These are phyloP conservation scores for Fusarium sacchari DNA, from an alignment of 2,329 filamentous ascomycete species.

Conservation along the genomic window DNA sequence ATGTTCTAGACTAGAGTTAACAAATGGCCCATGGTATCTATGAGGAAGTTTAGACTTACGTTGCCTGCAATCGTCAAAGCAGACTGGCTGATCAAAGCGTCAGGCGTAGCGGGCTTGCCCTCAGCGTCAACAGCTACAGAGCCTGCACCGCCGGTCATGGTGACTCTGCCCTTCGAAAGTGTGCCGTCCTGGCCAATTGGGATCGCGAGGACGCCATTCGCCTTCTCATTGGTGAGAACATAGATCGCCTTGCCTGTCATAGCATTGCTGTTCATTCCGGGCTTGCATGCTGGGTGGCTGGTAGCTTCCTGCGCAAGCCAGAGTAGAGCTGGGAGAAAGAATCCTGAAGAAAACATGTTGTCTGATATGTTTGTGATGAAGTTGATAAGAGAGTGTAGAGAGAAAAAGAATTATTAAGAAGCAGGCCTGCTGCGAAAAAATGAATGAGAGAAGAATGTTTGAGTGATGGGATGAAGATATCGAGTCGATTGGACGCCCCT, in stretches of 20 bases:
- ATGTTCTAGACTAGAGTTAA: constrained; percentile 51
- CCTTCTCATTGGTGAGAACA: constrained; percentile 63
- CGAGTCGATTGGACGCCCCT: neutral
- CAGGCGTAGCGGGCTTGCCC: constrained; percentile 55
- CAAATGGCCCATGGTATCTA: rapidly evolving
- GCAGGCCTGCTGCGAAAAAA: constrained; percentile 17
- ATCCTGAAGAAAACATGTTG: neutral
- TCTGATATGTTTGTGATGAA: neutral
- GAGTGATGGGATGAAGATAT: neutral
- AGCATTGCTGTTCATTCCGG: neutral
- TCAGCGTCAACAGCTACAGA: constrained; percentile 52
- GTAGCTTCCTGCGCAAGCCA: neutral
- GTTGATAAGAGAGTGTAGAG: neutral
- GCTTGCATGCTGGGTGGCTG: constrained; percentile 8
- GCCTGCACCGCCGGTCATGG: constrained; percentile 59
- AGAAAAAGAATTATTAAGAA: neutral
- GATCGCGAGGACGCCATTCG: constrained; percentile 61
- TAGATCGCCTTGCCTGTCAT: constrained; percentile 60
- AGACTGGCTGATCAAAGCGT: constrained; percentile 63
- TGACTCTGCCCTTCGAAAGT: constrained; percentile 55
- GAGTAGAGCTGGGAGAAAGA: neutral
- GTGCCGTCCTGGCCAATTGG: constrained; percentile 58
- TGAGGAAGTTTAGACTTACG: constrained; percentile 46
- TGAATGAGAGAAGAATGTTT: neutral
- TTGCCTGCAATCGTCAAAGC: constrained; percentile 60